Conservation (phyloP, 495 filamentous ascomycete species). For the Endocarpon pusillum region DNA sequence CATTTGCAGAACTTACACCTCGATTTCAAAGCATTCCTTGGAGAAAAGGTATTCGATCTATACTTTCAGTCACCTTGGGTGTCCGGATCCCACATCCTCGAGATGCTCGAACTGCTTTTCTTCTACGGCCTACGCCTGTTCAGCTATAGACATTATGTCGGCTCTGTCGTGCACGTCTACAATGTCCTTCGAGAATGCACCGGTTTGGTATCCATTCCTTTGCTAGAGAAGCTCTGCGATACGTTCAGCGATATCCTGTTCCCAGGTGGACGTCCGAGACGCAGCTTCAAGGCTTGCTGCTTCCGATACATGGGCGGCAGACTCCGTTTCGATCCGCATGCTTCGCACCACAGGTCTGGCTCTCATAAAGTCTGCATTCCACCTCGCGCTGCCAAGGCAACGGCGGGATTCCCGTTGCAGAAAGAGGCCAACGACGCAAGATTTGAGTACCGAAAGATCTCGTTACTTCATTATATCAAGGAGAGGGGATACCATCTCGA, state of each 20-base stretch:
- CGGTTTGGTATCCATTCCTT: slow-evolving; percentile 6
- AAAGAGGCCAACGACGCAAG: slow-evolving; percentile 6
- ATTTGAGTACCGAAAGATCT: slow-evolving; percentile 8
- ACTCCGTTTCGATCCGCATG: slow-evolving; percentile 8
- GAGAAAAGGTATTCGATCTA: slow-evolving; percentile 9
- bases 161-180: slow-evolving; percentile 12
- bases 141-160: slow-evolving; percentile 11
- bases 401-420: slow-evolving; percentile 8
- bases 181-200: slow-evolving; percentile 7
- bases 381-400: slow-evolving; percentile 10
- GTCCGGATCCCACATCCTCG: slow-evolving; percentile 10
- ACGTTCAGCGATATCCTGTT: slow-evolving; percentile 8
- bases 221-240: slow-evolving; percentile 8
- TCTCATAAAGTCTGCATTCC: slow-evolving; percentile 10
- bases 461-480: slow-evolving; percentile 10
- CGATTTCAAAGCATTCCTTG: slow-evolving; percentile 8
- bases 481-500: slow-evolving; percentile 6
- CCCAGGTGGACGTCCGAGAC: slow-evolving; percentile 10
- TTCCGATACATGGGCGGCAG: slow-evolving; percentile 12
- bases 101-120: slow-evolving; percentile 9
- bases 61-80: slow-evolving; percentile 14
- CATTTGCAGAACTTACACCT: slow-evolving; percentile 9
- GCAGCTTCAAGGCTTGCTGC: slow-evolving; percentile 11
- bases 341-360: slow-evolving; percentile 6
- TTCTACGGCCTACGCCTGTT: slow-evolving; percentile 14